Evolutionary conservation across 257 asterid genomes (phyloP).

Genomic region (Solanum raphanifolium): DNA sequence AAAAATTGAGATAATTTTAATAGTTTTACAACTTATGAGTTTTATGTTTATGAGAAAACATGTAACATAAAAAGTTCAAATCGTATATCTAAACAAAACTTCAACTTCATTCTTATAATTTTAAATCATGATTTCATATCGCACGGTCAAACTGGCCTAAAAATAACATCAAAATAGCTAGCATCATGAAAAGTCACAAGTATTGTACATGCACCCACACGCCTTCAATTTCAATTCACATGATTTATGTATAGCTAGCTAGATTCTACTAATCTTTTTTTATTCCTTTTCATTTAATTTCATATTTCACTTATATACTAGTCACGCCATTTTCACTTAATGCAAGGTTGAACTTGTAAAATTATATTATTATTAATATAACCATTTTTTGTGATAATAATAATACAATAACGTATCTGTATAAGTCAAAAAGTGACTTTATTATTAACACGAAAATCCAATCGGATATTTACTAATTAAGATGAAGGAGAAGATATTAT

Average conservation of each 20-base stretch:
- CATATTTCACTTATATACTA: not conserved
- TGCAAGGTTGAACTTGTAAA: not conserved
- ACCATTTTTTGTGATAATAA: not conserved
- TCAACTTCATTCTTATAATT: no score
- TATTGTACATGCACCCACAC: not conserved
- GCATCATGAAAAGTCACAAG: not conserved
- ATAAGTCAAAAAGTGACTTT: not conserved
- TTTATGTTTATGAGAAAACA: no score
- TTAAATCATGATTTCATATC: no score
- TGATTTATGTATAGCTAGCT: not conserved
- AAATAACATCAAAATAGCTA: no score
- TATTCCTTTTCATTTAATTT: not conserved
- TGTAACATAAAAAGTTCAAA: no score
- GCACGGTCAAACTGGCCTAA: rapidly evolving
- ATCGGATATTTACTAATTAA: not conserved
- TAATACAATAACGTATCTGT: not conserved
- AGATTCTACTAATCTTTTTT: not conserved
- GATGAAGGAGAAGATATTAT: not conserved
- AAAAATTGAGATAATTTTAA: no score
- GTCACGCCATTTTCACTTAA: not conserved
- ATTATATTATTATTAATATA: no score
- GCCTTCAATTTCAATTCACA: not conserved
- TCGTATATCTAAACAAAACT: rapidly evolving
- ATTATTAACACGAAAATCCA: not conserved
- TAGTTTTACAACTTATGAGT: no score